Evolutionary conservation across 176 grass and related monocot genomes (phyloP), one percentile per base, ranked within the genome.

Genomic region (Cenchrus purpureus): DNA sequence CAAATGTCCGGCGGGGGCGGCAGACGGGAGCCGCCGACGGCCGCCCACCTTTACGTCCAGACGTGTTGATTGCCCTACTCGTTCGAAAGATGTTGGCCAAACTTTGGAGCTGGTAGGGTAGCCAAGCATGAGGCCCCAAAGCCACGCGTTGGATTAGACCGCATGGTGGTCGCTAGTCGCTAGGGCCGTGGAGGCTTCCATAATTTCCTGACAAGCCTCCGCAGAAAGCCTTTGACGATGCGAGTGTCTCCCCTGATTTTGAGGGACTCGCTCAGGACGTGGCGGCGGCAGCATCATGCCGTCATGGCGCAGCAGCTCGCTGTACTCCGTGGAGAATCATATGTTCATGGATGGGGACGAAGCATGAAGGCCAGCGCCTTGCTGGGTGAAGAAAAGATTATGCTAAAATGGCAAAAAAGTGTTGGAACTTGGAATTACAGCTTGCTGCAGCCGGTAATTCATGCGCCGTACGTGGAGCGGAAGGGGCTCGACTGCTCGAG

Each of bases 211-310:
- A 28, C 13, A 17, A 69, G 37, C 40, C 44, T 5, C 44, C 2
- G 42, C 52, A 65, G 7, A 42, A 42, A 76, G 63, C 6, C 46
- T 29, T 43, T 2, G 65, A 60, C 3, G 42, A 50, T 7, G 76
- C 59, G n/a, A 19, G 43, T 6, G 43, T 0, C 8, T 40, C 60
- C 49, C 78, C 71, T 76, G 52, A 82, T 77, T 82, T 77, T 25
- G 13, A 70, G 79, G 79, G 59, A 25, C 49, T 9, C 9, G n/a
- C 37, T 22, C 17, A 29, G 8, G 71, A 49, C 6, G 53, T 61
- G 40, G 60, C n/a, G 12, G 46, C 17, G 19, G 34, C n/a, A n/a
- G n/a, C 52, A 61, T 40, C 37, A 40, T 40, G 37, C 3, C 3
- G 4, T 40, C 3, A 34, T 34, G 34, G 37, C 4, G 37, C 37